Evolutionary conservation across 2,329 filamentous ascomycete genomes (phyloP), one percentile per base, ranked within the genome.

Genomic region (Magnaporthiopsis poae): DNA sequence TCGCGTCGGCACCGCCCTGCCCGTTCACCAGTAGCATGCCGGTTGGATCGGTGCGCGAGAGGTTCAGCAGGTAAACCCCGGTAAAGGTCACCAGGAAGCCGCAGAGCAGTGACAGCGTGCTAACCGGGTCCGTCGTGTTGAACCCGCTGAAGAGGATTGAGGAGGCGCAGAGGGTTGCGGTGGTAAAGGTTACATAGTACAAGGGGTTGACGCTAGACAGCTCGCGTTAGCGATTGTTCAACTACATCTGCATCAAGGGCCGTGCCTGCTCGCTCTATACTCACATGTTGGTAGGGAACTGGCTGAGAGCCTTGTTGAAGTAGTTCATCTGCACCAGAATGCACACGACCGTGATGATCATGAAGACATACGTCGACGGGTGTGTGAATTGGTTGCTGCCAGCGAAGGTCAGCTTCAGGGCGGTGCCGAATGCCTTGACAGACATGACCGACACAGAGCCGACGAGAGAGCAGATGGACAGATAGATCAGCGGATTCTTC

Each of bases 301-400:
- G 92, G 77, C 92, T 96, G 68, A 99, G 81, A 9, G 95, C 95
- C 79, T 99, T 99, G 83, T 99, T 99, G 80, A 99, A 96, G 79
- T 99, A 99, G 79, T 99, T 99, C 95, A 99, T 98, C 82, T 99
- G 95, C 11, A 93, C 97, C 71, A 99, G 78, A 75, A 99, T 98
- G 81, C 95, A 99, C 70, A 97, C 91, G 3, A 84, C 83, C 0
- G 93, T 95, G 70, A 98, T 86, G 71, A 99, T 97, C 78, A 94
- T 88, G 77, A 99, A 99, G 69, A 97, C 93, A 73, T 99, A 99
- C 68, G 96, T 99, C 64, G 92, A 96, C 2, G 96, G 91, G 72
- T 96, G 91, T 5, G 86, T 87, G 77, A 99, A 97, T 77, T 99
- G 95, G 78, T 99, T 99, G 78, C 96, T 90, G 66, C 94, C 95